Evolutionary conservation across 352 stramenopile genomes (phyloP), one percentile per base, ranked within the genome.

Genomic region (Phytophthora lateralis): DNA sequence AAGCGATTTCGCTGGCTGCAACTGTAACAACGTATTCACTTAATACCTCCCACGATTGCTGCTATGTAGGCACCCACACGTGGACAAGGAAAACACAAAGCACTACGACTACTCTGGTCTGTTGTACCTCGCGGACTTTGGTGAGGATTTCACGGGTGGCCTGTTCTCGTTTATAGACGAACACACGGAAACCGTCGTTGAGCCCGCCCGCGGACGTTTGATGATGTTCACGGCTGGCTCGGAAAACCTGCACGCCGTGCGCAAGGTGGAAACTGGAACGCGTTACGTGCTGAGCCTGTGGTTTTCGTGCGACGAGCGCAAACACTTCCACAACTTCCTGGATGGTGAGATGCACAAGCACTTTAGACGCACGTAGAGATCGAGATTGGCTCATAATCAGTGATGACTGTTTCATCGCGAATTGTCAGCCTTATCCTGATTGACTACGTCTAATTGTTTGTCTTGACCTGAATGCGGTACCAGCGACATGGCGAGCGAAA

Each of bases 101-200:
- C 91, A 98, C 66, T 98, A 98, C 69, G 89, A 97, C 60, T 98
- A 97, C 75, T 97, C 89, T 14, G 89, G 90, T 0, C 67, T 97
- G 26, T 55, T 98, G 7, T 98, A 98, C 53, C 66, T 97, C 8
- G 80, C 85, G 0, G 82, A 94, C 56, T 85, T 91, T 57, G 72
- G 62, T 7, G 73, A 81, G 30, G 92, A 98, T 37, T 98, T 98
- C 60, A 91, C 79, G 6, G 91, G 90, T 30, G 91, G 91, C 0
- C 49, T 93, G n/a, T 97, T 97, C 60, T 78, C 84, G 21, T 97
- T 97, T 59, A 78, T 96, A 17, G 88, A 96, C 67, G 76, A 89
- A 55, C 74, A 75, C 15, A 78, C 60, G 18, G 84, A 95, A 55
- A 75, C 85, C 7, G 71, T 91, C 17, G 70, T 96, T 4, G 79